Conservation (phyloP, 805 yeast species). For the Jamesozyma piceae region DNA sequence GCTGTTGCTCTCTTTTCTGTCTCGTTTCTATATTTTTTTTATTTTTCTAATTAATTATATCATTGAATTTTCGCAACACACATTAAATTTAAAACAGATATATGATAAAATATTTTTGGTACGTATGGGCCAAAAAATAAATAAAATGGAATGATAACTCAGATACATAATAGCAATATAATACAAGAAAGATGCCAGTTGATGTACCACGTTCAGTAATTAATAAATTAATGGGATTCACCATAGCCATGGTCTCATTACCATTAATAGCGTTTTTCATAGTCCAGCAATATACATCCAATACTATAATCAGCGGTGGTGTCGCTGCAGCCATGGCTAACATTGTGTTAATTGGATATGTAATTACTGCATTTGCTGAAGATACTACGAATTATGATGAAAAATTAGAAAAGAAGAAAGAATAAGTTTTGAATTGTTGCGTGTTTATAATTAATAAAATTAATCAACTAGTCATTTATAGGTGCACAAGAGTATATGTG, state of each 20-base stretch:
- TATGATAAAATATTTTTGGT: background rate
- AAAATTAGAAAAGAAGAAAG: slow-evolving; percentile 32
- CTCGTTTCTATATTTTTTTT: background rate
- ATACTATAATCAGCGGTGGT: slow-evolving; percentile 66
- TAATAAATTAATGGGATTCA: slow-evolving; percentile 60
- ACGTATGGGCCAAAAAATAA: too few species aligned
- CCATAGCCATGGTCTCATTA: slow-evolving; percentile 63
- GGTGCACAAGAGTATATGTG: too few species aligned
- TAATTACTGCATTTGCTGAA: slow-evolving; percentile 66
- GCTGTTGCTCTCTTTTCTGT: background rate
- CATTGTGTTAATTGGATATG: slow-evolving; percentile 61
- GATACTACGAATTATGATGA: slow-evolving; percentile 35
- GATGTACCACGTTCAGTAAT: slow-evolving; percentile 45
- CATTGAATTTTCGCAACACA: background rate
- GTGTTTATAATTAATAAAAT: background rate
- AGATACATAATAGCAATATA: too few species aligned
- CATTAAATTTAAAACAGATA: background rate
- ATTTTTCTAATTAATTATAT: background rate
- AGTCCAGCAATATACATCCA: slow-evolving; percentile 36
- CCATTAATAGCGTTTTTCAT: slow-evolving; percentile 59
- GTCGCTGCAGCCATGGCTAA: slow-evolving; percentile 72
- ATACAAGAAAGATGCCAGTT: slow-evolving; percentile 24
- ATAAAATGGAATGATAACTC: too few species aligned
- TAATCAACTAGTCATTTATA: too few species aligned
- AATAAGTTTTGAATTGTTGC: slow-evolving; percentile 19